Evolutionary conservation across 2,329 filamentous ascomycete species (phyloP), one percentile per base, ranked within the genome.

Genomic region (Microascus cirrosus): DNA sequence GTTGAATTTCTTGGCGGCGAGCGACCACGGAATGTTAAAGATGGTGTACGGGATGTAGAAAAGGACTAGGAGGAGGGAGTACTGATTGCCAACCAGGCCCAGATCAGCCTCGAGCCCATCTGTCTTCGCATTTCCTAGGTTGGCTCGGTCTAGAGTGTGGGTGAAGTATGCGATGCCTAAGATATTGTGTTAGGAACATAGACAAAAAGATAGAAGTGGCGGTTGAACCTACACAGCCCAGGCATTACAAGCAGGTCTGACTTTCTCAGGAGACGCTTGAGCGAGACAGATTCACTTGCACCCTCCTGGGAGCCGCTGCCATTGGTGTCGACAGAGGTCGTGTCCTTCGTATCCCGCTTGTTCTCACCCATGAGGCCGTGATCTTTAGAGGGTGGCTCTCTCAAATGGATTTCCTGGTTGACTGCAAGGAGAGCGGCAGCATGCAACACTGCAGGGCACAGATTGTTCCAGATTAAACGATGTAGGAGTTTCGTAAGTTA

Each of bases 311-410:
- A 42, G 36, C 36, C 15, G 13, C 36, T 8, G 28, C 28, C 28
- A 32, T 32, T 13, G 36, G 10, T 13, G 12, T n/a, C 36, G 36
- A 42, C 36, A 42, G 36, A 42, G 36, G 13, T n/a, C 36, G 18
- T n/a, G 13, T 42, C 36, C 10, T 42, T 42, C 6, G 12, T n/a
- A 58, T 90, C 77, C 50, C 65, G 68, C 36, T 66, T 66, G 52
- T 70, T 70, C 59, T 87, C 79, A 74, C 56, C 78, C 73, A 57
- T 80, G 79, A n/a, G n/a, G n/a, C n/a, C n/a, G n/a, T n/a, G n/a
- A n/a, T n/a, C n/a, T n/a, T n/a, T n/a, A n/a, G n/a, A n/a, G n/a
- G n/a, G n/a, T n/a, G n/a, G n/a, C n/a, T n/a, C n/a, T n/a, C n/a
- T n/a, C n/a, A n/a, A n/a, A n/a, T n/a, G n/a, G n/a, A n/a, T n/a